Conservation (phyloP, 2,329 filamentous ascomycete genomes). For the Talaromyces albobiverticillius region DNA sequence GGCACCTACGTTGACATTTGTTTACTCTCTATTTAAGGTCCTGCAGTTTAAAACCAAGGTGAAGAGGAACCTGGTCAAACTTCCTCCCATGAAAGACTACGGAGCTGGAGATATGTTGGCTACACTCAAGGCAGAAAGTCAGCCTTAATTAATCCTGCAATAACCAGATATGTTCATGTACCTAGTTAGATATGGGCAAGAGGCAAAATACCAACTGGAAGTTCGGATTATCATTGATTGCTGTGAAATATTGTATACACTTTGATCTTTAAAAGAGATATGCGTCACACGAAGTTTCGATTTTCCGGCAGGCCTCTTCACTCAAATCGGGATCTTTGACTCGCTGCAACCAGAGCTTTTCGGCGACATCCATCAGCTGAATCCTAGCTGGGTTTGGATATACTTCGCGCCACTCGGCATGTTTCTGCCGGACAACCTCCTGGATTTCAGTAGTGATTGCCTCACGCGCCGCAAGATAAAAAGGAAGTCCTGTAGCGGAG, state of each 20-base stretch:
- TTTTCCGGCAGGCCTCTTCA: background rate
- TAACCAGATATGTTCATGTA: background rate
- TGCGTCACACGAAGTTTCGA: background rate
- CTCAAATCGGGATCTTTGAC: background rate
- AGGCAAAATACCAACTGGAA: no score
- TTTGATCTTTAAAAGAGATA: background rate
- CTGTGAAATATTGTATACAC: no score
- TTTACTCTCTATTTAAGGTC: constrained; percentile 28
- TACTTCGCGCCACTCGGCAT: background rate
- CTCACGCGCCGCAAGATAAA: background rate
- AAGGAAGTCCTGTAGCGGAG: background rate
- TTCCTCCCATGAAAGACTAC: background rate
- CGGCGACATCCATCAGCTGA: background rate
- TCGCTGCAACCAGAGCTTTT: background rate
- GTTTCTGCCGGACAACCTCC: background rate
- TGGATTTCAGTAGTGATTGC: background rate
- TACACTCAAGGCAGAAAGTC: background rate
- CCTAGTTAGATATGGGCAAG: background rate
- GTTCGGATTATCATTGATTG: no score
- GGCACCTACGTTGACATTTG: constrained; percentile 23
- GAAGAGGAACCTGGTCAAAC: background rate
- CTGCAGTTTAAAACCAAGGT: constrained; percentile 27
- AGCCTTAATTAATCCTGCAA: background rate
- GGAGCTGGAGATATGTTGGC: background rate
- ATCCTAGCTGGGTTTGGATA: background rate